phyloP scores from a whole-genome alignment of 371 early-diverging fungal genomes.

The Rhizoclosmatium hyalinum region DNA sequence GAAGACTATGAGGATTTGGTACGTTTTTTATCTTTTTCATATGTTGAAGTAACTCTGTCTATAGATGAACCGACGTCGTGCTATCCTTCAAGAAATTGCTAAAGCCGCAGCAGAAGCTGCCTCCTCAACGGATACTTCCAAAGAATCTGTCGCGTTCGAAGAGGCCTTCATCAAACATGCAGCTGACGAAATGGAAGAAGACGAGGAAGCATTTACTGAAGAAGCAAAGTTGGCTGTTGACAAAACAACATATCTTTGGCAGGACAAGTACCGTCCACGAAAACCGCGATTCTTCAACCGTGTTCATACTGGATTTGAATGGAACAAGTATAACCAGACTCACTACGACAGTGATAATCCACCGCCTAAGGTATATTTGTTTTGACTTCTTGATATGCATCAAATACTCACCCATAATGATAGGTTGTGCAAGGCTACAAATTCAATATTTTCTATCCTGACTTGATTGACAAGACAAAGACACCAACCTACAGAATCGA shows the following conservation, averaged over 20 bases:
- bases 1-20: slow-evolving; percentile 71
- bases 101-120: not conserved
- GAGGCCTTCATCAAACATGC: slow-evolving; percentile 59
- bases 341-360: slow-evolving; percentile 97
- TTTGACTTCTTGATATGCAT: not conserved
- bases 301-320: slow-evolving; percentile 95
- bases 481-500: slow-evolving; percentile 90
- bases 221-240: slow-evolving; percentile 69
- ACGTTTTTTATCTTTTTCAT: slow-evolving; percentile 31
- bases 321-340: slow-evolving; percentile 98
- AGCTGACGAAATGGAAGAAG: slow-evolving; percentile 77
- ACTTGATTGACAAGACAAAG: slow-evolving; percentile 85
- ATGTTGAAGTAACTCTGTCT: not conserved
- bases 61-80: slow-evolving; percentile 22
- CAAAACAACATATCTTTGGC: slow-evolving; percentile 59
- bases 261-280: slow-evolving; percentile 90
- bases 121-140: not conserved
- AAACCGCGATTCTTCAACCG: slow-evolving; percentile 95
- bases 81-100: slow-evolving; percentile 10
- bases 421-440: slow-evolving; percentile 94
- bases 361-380: slow-evolving; percentile 79
- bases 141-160: slow-evolving; percentile 20
- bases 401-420: not conserved
- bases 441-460: slow-evolving; percentile 95
- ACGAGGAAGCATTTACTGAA: slow-evolving; percentile 81